Evolutionary conservation across 306 rosid species (phyloP).

Genomic region (Alnus rubra): DNA sequence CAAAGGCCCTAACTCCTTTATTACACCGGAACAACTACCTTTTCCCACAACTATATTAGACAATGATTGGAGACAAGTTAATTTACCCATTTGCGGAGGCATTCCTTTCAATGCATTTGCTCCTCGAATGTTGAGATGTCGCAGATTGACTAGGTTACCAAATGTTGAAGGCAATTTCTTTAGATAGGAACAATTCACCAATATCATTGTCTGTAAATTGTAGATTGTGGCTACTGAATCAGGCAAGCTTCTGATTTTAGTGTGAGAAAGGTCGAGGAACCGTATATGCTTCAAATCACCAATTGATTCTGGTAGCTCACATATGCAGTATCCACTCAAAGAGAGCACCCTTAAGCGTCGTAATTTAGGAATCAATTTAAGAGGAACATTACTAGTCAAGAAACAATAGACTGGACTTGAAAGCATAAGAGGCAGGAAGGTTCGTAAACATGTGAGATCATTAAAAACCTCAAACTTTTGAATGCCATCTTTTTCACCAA

Average conservation of each 20-base stretch:
- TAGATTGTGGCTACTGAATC: no score
- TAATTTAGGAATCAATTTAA: neutral
- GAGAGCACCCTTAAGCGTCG: neutral
- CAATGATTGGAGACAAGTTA: neutral
- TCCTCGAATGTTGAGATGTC: no score
- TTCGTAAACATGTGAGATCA: slow-evolving; percentile 43
- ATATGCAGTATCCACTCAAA: neutral
- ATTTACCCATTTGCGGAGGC: no score
- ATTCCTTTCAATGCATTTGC: no score
- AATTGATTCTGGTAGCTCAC: neutral
- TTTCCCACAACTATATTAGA: no score
- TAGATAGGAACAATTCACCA: neutral
- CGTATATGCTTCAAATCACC: slow-evolving; percentile 8
- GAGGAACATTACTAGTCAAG: neutral
- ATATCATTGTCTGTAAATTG: slow-evolving; percentile 4
- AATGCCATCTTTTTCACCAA: no score
- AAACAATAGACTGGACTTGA: no score
- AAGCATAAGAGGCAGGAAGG: slow-evolving; percentile 41
- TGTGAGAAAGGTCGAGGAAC: neutral
- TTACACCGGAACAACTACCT: no score
- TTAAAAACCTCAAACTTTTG: neutral
- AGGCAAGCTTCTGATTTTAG: no score
- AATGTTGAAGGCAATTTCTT: neutral
- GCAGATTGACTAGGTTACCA: no score
- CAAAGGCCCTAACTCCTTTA: neutral